These are phyloP conservation scores for Cyberlindnera suaveolens DNA, from an alignment of 805 yeast genomes.

Conservation along the genomic window DNA sequence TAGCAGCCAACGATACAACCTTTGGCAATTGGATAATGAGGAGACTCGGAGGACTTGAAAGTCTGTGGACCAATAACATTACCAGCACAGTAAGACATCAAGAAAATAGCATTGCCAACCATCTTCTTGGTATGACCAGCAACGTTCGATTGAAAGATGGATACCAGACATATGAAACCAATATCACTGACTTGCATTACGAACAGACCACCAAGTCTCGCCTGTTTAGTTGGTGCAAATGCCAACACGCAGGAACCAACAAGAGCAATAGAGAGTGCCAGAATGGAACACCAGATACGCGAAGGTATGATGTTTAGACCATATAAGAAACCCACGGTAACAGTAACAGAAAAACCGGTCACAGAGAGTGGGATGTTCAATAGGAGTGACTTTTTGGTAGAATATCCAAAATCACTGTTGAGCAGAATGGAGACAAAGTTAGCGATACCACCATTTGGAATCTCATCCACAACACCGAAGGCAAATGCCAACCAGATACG, in stretches of 20 bases:
- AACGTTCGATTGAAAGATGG: conserved; percentile 40
- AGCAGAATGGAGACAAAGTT: conserved; percentile 17
- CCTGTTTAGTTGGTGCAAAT: conserved; percentile 25
- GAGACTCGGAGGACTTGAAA: conserved; percentile 52
- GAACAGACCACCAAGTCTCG: conserved; percentile 21
- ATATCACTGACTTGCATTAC: conserved; percentile 31
- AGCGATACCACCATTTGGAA: conserved; percentile 46
- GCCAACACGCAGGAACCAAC: conserved; percentile 28
- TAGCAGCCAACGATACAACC: conserved; percentile 19
- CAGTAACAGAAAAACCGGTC: conserved; percentile 21
- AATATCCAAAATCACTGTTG: conserved; percentile 11
- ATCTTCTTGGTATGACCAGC: conserved; percentile 75
- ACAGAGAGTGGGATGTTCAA: conserved; percentile 32
- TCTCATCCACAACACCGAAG: conserved; percentile 33
- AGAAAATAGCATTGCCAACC: conserved; percentile 48
- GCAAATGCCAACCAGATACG: conserved; percentile 43
- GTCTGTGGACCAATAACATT: conserved; percentile 72
- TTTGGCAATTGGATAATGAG: conserved; percentile 51
- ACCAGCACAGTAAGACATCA: conserved; percentile 64
- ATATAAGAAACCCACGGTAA: conserved; percentile 10
- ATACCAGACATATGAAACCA: conserved; percentile 25
- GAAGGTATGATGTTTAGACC: conserved; percentile 13
- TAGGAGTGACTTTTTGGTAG: conserved; percentile 6
- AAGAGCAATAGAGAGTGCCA: conserved; percentile 19
- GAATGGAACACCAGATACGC: conserved; percentile 20